phyloP scores from a whole-genome alignment of 1,284 basidiomycete genomes.

The Ceratobasidium theobromae region DNA sequence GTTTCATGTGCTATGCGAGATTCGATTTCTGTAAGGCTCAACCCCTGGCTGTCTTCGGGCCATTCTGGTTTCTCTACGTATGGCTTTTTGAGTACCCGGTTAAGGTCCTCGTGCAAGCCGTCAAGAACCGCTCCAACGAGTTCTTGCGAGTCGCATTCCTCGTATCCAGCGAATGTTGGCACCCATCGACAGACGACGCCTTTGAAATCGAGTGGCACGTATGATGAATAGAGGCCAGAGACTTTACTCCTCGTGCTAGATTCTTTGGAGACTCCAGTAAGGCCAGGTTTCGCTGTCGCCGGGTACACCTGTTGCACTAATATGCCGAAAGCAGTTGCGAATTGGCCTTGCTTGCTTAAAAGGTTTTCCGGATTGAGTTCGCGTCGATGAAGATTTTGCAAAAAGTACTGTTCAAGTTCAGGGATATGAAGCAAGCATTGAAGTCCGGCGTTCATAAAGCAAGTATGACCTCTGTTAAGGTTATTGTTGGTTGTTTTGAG shows the following conservation, averaged over 20 bases:
- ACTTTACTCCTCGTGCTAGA: no score
- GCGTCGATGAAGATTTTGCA: slow-evolving; percentile 48
- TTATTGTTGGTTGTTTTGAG: background rate
- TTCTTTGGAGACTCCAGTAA: background rate
- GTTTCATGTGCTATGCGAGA: slow-evolving; percentile 81
- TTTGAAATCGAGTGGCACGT: slow-evolving; percentile 91
- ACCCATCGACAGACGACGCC: slow-evolving; percentile 60
- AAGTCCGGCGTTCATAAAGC: slow-evolving; percentile 96
- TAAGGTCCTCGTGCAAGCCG: slow-evolving; percentile 62
- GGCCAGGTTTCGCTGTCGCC: slow-evolving; percentile 39
- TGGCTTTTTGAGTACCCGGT: slow-evolving; percentile 59
- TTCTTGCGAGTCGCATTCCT: slow-evolving; percentile 63
- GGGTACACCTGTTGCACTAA: slow-evolving; percentile 80
- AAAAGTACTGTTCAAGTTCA: slow-evolving; percentile 91
- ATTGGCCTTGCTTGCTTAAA: slow-evolving; percentile 92
- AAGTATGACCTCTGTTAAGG: slow-evolving; percentile 67
- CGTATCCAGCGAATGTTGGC: slow-evolving; percentile 60
- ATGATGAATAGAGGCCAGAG: slow-evolving; percentile 66
- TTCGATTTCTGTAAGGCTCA: slow-evolving; percentile 61
- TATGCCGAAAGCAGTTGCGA: slow-evolving; percentile 87
- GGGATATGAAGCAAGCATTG: slow-evolving; percentile 94
- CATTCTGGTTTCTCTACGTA: slow-evolving; percentile 99
- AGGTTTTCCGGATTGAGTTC: slow-evolving; percentile 96
- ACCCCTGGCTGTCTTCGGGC: slow-evolving; percentile 68
- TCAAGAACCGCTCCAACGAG: slow-evolving; percentile 60